Evolutionary conservation across 1,284 basidiomycete genomes (phyloP).

Genomic region (Prillingera fragicola): DNA sequence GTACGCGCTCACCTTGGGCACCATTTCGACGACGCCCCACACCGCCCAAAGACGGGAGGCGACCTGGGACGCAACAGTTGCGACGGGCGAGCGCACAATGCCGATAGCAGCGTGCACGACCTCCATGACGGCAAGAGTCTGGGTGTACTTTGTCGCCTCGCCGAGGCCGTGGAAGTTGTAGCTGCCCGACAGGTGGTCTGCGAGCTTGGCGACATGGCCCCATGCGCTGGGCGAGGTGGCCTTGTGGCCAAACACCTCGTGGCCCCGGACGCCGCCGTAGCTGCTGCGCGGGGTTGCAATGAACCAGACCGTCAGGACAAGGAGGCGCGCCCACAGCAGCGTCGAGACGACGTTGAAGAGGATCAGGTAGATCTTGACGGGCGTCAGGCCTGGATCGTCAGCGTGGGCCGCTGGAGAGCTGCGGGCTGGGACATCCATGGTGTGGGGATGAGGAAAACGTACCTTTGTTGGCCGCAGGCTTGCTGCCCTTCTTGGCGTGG

Average conservation of each 20-base stretch:
- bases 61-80: slow-evolving; percentile 80
- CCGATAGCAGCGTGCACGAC: slow-evolving; percentile 74
- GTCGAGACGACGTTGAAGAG: slow-evolving; percentile 71
- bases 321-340: slow-evolving; percentile 66
- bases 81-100: slow-evolving; percentile 76
- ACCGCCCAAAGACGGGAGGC: slow-evolving; percentile 77
- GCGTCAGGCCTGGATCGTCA: slow-evolving; percentile 20
- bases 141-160: slow-evolving; percentile 62
- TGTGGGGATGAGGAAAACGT: too few relatives aligned
- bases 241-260: slow-evolving; percentile 7
- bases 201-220: slow-evolving; percentile 42
- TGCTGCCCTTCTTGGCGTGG: too few relatives aligned
- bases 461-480: too few relatives aligned
- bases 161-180: slow-evolving; percentile 54
- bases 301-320: slow-evolving; percentile 51
- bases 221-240: slow-evolving; percentile 1
- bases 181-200: slow-evolving; percentile 54
- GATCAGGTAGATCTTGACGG: slow-evolving; percentile 59
- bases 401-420: too few relatives aligned
- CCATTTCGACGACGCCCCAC: slow-evolving; percentile 72
- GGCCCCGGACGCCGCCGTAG: slow-evolving; percentile 1
- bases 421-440: too few relatives aligned
- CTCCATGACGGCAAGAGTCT: slow-evolving; percentile 75
- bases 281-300: slow-evolving; percentile 28
- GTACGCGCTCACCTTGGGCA: slow-evolving; percentile 47